Evolutionary conservation across 2,329 filamentous ascomycete genomes (phyloP).

Genomic region (Seiridium unicorne): DNA sequence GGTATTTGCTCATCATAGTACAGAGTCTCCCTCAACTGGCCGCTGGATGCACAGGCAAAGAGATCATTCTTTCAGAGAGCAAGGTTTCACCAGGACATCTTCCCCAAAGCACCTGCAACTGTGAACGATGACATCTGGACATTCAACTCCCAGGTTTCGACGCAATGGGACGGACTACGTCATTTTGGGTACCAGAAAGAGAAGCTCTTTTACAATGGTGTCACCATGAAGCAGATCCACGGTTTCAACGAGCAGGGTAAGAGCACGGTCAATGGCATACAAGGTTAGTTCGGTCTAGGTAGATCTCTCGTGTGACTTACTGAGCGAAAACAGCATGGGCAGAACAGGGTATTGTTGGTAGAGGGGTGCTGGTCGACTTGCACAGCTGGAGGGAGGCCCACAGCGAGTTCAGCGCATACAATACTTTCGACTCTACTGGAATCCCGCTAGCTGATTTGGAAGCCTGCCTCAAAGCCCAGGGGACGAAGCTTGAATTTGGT

Average conservation of each 20-base stretch:
- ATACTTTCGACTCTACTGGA: constrained; percentile 29
- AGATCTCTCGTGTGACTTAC: not conserved
- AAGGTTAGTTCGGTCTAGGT: constrained; percentile 15
- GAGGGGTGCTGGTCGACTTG: constrained; percentile 54
- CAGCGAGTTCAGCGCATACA: constrained; percentile 24
- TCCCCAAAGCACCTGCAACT: constrained; percentile 46
- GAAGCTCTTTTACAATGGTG: constrained; percentile 31
- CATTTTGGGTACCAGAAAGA: constrained; percentile 50
- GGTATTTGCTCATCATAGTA: not conserved
- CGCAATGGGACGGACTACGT: constrained; percentile 57
- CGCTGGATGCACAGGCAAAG: constrained; percentile 51
- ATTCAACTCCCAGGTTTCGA: constrained; percentile 57
- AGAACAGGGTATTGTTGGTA: constrained; percentile 53
- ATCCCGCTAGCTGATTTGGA: constrained; percentile 39
- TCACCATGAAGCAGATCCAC: constrained; percentile 40
- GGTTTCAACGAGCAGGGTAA: constrained; percentile 23
- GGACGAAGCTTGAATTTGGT: constrained; percentile 47
- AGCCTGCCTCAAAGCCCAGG: constrained; percentile 41
- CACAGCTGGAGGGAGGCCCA: constrained; percentile 43
- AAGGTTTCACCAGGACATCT: constrained; percentile 51
- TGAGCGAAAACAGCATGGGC: constrained; percentile 37
- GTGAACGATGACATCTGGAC: constrained; percentile 62
- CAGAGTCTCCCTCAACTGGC: constrained; percentile 60
- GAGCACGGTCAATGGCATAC: constrained; percentile 40
- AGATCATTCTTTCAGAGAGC: constrained; percentile 55